Evolutionary conservation across 2,329 filamentous ascomycete genomes (phyloP), one percentile per base, ranked within the genome.

Genomic region (Cryphonectria naterciae): DNA sequence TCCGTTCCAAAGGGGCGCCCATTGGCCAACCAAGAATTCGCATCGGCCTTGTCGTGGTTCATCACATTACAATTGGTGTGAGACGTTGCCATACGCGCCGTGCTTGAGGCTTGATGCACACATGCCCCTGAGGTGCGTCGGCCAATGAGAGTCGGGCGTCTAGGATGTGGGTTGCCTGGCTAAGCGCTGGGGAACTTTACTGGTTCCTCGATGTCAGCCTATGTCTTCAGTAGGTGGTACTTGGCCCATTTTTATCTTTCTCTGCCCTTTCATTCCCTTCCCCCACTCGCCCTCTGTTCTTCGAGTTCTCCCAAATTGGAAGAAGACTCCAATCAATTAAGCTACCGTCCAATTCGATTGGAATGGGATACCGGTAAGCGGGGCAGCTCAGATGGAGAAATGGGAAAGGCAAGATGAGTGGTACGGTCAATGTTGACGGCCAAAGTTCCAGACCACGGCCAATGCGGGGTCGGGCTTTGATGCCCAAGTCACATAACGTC

Each of bases 61-160:
- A 46, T 67, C 19, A 32, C 25, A 49, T 37, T 68, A 32, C 35
- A 63, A 71, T 72, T 72, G 68, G 71, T 56, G 71, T 65, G 28
- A 60, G 32, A 28, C 17, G 32, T 63, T 61, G 60, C 25, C 60
- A 63, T 72, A 72, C 71, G 71, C 71, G 71, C 71, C 66, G 66
- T 63, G 54, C 56, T 65, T 67, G 66, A 62, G 68, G 68, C 63
- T 62, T 63, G 54, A 37, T 68, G 66, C 71, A 71, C 69, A 66
- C 43, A 17, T 64, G 69, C 70, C 69, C 68, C 65, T 71, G 43
- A 13, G 32, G 32, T 32, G 46, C n/a, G 43, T 19, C n/a, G 66
- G 43, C 68, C 66, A 70, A 68, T 70, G 28, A 67, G 56, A 35
- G 28, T 5, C 7, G 13, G 11, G 46, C 22, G 69, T 60, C 25